phyloP scores from a whole-genome alignment of 257 asterid species.

The Forsythia suspensa region DNA sequence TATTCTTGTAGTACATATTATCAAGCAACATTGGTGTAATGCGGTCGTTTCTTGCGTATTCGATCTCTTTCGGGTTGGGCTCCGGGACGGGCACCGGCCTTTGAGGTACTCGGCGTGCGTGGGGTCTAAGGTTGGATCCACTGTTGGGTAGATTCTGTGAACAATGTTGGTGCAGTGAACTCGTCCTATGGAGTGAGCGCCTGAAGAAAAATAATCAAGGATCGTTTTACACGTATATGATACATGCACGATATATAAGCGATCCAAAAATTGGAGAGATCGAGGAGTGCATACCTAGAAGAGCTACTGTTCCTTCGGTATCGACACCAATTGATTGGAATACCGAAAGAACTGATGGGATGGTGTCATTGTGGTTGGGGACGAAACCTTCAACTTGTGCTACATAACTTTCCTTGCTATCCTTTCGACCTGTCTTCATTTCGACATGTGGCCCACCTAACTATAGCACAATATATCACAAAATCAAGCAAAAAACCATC shows the following conservation, averaged over 20 bases:
- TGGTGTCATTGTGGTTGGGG: conserved; percentile 71
- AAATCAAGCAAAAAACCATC: not conserved
- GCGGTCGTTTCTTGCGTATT: conserved; percentile 59
- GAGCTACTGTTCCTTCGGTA: conserved; percentile 64
- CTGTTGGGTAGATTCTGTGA: conserved; percentile 62
- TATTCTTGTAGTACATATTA: conserved; percentile 65
- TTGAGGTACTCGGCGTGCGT: conserved; percentile 55
- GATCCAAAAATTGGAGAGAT: not conserved
- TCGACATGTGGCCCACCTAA: conserved; percentile 65
- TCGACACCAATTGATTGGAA: conserved; percentile 62
- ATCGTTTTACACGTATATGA: not conserved
- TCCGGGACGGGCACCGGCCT: conserved; percentile 57
- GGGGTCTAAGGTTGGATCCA: conserved; percentile 61
- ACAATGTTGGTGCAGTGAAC: conserved; percentile 73
- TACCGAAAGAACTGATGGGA: conserved; percentile 51
- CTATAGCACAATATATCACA: conserved; percentile 25
- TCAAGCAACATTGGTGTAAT: conserved; percentile 65
- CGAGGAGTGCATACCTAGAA: conserved; percentile 43
- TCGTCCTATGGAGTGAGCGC: conserved; percentile 85
- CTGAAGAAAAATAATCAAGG: conserved; percentile 17
- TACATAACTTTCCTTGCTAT: conserved; percentile 50
- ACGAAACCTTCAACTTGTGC: conserved; percentile 46
- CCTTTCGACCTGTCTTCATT: conserved; percentile 80
- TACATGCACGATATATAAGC: not conserved
- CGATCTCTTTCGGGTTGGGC: conserved; percentile 54